Evolutionary conservation across 2,329 filamentous ascomycete genomes (phyloP).

Genomic region (Aspergillus glaucus): DNA sequence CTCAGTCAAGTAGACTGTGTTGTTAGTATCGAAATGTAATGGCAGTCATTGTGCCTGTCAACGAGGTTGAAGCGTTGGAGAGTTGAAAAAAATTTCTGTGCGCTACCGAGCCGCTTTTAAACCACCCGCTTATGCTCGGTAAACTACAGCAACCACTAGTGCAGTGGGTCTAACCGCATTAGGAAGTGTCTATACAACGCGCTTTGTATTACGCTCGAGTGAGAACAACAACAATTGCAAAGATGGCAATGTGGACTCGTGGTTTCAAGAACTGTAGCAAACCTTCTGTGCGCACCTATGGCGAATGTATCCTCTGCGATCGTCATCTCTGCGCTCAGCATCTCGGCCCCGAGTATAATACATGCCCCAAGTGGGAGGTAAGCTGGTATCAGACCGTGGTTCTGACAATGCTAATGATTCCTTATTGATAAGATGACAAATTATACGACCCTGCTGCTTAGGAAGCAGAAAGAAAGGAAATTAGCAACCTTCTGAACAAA

Average conservation of each 20-base stretch:
- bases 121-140: neutral
- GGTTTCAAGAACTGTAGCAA: slow-evolving; percentile 15
- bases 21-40: neutral
- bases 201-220: no score
- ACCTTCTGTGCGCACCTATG: slow-evolving; percentile 27
- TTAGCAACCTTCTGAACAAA: slow-evolving; percentile 27
- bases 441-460: slow-evolving; percentile 27
- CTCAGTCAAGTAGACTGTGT: neutral
- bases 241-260: slow-evolving; percentile 25
- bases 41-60: neutral
- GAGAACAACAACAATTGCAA: neutral
- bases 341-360: slow-evolving; percentile 32
- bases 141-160: neutral
- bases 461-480: slow-evolving; percentile 31
- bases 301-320: slow-evolving; percentile 35
- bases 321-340: slow-evolving; percentile 31
- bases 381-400: slow-evolving; percentile 4
- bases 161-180: neutral
- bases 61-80: slow-evolving; percentile 10
- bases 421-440: slow-evolving; percentile 26
- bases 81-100: slow-evolving; percentile 17
- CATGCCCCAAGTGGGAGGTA: slow-evolving; percentile 34
- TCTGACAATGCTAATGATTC: slow-evolving; percentile 8
- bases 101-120: slow-evolving; percentile 2
- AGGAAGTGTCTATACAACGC: neutral